phyloP scores from a whole-genome alignment of 805 yeast genomes.

The Jamesozyma jinghongensis region DNA sequence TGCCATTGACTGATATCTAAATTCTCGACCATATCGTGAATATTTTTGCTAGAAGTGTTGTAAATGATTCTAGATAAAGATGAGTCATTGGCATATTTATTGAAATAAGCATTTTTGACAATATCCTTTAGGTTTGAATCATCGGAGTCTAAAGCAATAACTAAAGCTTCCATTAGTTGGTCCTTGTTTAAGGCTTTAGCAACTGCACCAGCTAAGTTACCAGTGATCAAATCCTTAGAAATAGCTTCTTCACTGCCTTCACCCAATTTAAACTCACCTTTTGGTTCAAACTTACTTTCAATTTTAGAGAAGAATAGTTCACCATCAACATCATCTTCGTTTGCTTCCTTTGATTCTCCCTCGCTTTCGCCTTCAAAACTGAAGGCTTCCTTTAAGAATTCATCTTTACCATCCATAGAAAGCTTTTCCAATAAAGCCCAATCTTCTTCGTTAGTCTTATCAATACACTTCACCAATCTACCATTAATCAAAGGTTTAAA shows the following conservation, averaged over 20 bases:
- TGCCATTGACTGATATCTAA: conserved; percentile 78
- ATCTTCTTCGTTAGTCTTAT: conserved; percentile 42
- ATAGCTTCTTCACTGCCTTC: conserved; percentile 39
- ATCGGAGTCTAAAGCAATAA: conserved; percentile 64
- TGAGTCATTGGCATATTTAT: conserved; percentile 39
- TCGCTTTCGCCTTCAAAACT: conserved; percentile 30
- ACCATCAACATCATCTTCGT: conserved; percentile 22
- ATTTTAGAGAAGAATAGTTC: conserved; percentile 33
- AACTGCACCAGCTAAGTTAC: conserved; percentile 60
- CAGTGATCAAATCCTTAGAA: conserved; percentile 45
- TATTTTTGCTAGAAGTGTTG: conserved; percentile 46
- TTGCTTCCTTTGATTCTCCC: conserved; percentile 9
- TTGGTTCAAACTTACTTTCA: conserved; percentile 36
- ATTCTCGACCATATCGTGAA: conserved; percentile 65
- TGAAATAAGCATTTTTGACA: conserved; percentile 65
- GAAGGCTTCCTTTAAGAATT: conserved; percentile 40
- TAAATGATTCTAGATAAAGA: conserved; percentile 67
- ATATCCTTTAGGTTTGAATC: conserved; percentile 49
- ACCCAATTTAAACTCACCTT: conserved; percentile 43
- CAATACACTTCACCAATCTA: conserved; percentile 37
- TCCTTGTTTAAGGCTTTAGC: conserved; percentile 54
- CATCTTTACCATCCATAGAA: conserved; percentile 40
- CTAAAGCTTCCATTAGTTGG: conserved; percentile 66
- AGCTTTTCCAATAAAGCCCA: conserved; percentile 56
- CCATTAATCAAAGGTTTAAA: conserved; percentile 46